These are phyloP conservation scores for Cucurbitaria berberidis DNA, from an alignment of 2,329 filamentous ascomycete species.

Conservation along the genomic window DNA sequence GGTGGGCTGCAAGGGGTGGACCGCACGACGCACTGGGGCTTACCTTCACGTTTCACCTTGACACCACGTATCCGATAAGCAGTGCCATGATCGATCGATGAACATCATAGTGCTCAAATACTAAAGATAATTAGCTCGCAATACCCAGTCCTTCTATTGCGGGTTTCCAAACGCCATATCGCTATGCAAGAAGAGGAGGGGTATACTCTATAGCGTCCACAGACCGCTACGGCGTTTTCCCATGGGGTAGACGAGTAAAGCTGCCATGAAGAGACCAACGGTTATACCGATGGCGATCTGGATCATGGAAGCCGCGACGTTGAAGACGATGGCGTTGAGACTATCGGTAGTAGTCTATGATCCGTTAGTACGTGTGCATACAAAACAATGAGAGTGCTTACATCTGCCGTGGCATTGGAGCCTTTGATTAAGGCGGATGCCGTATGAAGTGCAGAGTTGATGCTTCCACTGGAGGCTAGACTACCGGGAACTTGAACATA, in stretches of 20 bases:
- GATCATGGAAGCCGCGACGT: conserved; percentile 56
- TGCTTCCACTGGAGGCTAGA: conserved; percentile 39
- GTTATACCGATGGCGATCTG: conserved; percentile 60
- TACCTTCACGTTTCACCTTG: conserved; percentile 24
- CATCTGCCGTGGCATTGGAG: conserved; percentile 17
- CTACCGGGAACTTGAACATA: conserved; percentile 44
- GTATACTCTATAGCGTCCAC: conserved; percentile 41
- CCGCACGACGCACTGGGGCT: conserved; percentile 7
- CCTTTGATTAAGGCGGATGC: conserved; percentile 36
- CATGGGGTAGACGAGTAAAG: conserved; percentile 57
- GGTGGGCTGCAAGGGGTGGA: conserved; percentile 9
- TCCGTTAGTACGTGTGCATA: conserved; percentile 2
- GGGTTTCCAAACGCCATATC: conserved; percentile 20
- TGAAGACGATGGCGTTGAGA: conserved; percentile 45
- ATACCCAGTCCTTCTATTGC: conserved; percentile 10
- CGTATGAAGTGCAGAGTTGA: conserved; percentile 36
- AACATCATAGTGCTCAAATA: conserved; percentile 16
- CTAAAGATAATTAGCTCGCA: conserved; percentile 29
- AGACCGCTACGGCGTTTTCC: conserved; percentile 54
- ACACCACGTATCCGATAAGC: conserved; percentile 22
- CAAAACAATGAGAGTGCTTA: conserved; percentile 4
- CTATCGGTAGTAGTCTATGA: conserved; percentile 26
- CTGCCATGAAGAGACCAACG: conserved; percentile 57
- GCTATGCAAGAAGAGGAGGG: conserved; percentile 23
- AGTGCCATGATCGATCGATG: conserved; percentile 9